Percentiles rank a stretch among this genome's conserved stretches.
Evolutionary conservation across 345 rosid genomes (phyloP).

Genomic region (Luvunga scandens): DNA sequence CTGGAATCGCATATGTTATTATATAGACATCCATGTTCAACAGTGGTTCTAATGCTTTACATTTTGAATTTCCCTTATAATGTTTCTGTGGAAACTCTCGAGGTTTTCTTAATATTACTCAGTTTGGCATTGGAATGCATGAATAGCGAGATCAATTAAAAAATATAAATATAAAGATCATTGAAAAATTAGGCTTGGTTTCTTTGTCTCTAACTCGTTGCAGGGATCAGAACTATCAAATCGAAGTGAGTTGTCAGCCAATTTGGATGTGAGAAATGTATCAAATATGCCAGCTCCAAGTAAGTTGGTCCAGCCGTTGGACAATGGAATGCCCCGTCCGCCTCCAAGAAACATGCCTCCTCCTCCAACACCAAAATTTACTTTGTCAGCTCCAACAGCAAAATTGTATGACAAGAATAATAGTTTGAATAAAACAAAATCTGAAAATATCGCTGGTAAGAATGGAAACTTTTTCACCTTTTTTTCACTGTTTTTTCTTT

Average conservation of each 20-base stretch:
- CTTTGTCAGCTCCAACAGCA: constrained; percentile 24
- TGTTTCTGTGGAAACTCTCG: background rate
- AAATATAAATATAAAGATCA: background rate
- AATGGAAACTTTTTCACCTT: background rate
- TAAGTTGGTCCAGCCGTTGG: constrained; percentile 33
- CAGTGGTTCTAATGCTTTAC: background rate
- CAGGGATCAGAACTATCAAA: constrained; percentile 43
- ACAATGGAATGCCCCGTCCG: constrained; percentile 41
- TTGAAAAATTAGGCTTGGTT: constrained; percentile 28
- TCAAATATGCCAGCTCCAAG: constrained; percentile 50
- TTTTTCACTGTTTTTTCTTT: background rate
- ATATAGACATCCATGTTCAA: background rate
- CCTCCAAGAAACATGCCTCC: constrained; percentile 53
- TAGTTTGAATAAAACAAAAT: constrained; percentile 24
- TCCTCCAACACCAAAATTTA: constrained; percentile 62
- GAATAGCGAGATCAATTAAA: background rate
- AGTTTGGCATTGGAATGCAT: background rate
- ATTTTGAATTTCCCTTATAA: background rate
- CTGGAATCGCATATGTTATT: background rate
- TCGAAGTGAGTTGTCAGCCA: constrained; percentile 28
- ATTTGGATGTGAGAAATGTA: constrained; percentile 27
- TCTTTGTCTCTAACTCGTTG: constrained; percentile 26
- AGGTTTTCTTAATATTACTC: background rate
- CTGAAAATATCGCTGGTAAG: constrained; percentile 58
- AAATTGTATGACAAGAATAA: constrained; percentile 25